Evolutionary conservation across 2,329 filamentous ascomycete species (phyloP).

Genomic region (Fusarium duplospermum): DNA sequence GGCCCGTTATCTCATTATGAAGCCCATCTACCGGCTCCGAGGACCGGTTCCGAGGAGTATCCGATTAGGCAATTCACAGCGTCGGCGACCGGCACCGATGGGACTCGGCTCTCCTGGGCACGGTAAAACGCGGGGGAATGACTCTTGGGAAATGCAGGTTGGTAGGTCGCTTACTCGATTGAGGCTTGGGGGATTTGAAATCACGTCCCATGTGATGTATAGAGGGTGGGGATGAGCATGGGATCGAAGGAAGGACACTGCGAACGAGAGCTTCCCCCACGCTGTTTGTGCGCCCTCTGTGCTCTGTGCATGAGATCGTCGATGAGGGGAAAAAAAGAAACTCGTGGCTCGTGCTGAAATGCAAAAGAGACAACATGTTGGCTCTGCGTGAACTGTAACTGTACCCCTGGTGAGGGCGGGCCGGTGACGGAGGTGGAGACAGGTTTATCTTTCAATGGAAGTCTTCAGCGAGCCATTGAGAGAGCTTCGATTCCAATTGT

Average conservation of each 20-base stretch:
- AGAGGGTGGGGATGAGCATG: neutral
- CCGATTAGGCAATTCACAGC: conserved; percentile 15
- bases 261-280: neutral
- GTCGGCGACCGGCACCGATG: neutral
- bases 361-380: neutral
- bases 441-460: neutral
- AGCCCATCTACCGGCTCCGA: neutral
- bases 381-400: neutral
- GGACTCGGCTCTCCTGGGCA: neutral
- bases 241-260: neutral
- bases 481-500: neutral
- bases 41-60: conserved; percentile 4
- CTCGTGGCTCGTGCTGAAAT: neutral
- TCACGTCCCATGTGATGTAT: neutral
- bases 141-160: neutral
- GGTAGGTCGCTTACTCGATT: neutral
- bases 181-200: neutral
- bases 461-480: neutral
- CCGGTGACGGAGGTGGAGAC: neutral
- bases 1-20: neutral
- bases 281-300: too few species aligned
- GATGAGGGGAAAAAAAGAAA: neutral
- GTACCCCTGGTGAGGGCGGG: neutral
- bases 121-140: neutral
- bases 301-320: neutral